These are phyloP conservation scores for Trametes coccinea DNA, from an alignment of 768 basidiomycete species.

Conservation along the genomic window DNA sequence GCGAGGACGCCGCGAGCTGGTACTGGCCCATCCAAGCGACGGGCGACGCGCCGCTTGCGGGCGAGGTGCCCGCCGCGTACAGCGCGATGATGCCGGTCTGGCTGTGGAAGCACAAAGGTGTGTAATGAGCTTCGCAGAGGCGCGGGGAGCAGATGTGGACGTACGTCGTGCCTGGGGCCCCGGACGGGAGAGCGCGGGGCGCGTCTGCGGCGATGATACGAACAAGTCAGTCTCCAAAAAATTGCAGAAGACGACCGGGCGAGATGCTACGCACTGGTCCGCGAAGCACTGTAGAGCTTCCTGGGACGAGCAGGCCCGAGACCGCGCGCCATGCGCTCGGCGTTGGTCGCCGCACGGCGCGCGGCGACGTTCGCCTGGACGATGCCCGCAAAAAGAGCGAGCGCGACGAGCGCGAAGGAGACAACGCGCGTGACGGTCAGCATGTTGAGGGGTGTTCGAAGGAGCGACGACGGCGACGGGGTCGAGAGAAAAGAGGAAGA, in stretches of 20 bases:
- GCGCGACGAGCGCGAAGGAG: slow-evolving; percentile 9
- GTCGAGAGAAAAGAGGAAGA: no score
- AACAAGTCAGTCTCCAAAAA: no score
- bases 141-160: background rate
- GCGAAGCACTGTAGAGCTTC: no score
- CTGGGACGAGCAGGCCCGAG: no score
- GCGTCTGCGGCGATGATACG: background rate
- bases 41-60: background rate
- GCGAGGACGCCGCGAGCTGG: background rate
- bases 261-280: no score
- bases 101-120: background rate
- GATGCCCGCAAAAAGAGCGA: background rate
- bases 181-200: background rate
- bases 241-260: no score
- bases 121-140: no score
- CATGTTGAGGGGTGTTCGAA: background rate
- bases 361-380: background rate
- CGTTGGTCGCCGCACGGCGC: slow-evolving; percentile 3
- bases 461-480: no score
- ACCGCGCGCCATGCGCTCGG: slow-evolving; percentile 1
- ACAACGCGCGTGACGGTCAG: background rate
- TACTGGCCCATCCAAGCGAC: background rate
- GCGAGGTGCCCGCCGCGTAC: background rate
- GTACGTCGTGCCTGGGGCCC: background rate
- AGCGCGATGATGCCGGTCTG: background rate